These are phyloP conservation scores for Peronosclerospora sorghi DNA, from an alignment of 352 stramenopile genomes.

Conservation along the genomic window DNA sequence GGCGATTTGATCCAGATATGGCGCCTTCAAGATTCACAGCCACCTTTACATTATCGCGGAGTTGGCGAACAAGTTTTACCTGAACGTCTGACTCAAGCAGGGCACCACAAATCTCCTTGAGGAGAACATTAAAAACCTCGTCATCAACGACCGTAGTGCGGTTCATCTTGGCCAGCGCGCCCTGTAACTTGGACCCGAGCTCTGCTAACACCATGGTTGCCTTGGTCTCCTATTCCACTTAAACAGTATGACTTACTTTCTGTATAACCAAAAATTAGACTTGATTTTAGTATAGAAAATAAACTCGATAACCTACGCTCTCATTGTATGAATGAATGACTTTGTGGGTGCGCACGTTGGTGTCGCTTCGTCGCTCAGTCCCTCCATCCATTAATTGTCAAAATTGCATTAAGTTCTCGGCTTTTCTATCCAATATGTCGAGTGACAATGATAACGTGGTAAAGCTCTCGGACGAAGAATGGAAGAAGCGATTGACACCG, in stretches of 20 bases:
- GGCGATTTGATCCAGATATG: slow-evolving; percentile 69
- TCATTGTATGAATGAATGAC: slow-evolving; percentile 1
- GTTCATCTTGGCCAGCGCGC: slow-evolving; percentile 81
- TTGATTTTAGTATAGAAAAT: neutral
- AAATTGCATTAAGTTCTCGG: neutral
- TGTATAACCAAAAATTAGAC: slow-evolving; percentile 1
- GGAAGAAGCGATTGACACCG: slow-evolving; percentile 65
- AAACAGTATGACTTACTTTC: neutral
- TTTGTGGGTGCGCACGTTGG: slow-evolving; percentile 18
- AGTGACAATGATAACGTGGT: slow-evolving; percentile 16
- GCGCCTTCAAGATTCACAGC: slow-evolving; percentile 76
- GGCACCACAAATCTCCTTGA: slow-evolving; percentile 87
- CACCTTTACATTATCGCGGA: slow-evolving; percentile 86
- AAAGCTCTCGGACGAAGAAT: slow-evolving; percentile 64
- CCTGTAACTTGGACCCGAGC: slow-evolving; percentile 81
- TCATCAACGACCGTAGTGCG: slow-evolving; percentile 84
- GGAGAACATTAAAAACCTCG: slow-evolving; percentile 77
- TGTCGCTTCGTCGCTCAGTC: slow-evolving; percentile 7
- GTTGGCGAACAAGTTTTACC: slow-evolving; percentile 79
- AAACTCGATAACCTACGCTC: slow-evolving; percentile 3
- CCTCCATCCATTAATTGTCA: slow-evolving; percentile 1
- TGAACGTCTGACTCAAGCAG: slow-evolving; percentile 87
- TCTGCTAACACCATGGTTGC: slow-evolving; percentile 81
- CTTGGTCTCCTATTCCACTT: neutral
- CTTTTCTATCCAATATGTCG: slow-evolving; percentile 34